phyloP scores from a whole-genome alignment of 768 basidiomycete species.

The Sistotremastrum niveocremeum region DNA sequence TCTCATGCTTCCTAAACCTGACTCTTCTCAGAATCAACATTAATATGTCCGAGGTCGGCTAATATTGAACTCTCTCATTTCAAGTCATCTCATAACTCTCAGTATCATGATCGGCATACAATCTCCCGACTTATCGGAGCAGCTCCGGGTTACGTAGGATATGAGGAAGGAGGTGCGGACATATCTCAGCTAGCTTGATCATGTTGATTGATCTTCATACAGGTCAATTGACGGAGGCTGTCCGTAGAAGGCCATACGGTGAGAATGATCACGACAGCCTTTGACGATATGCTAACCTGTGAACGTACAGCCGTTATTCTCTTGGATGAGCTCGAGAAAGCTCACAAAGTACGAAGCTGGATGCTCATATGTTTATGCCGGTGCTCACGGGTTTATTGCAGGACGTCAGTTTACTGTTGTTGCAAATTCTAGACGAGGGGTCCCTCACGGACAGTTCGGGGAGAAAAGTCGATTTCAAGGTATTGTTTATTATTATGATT shows the following conservation, averaged over 20 bases:
- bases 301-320: conserved; percentile 38
- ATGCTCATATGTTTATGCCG: not conserved
- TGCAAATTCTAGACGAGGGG: conserved; percentile 88
- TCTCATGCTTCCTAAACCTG: not conserved
- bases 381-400: conserved; percentile 9
- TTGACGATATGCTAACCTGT: not conserved
- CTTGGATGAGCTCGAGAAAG: conserved; percentile 60
- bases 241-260: conserved; percentile 48
- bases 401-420: conserved; percentile 82
- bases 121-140: conserved; percentile 86
- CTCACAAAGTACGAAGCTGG: conserved; percentile 48
- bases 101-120: conserved; percentile 87
- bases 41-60: conserved; percentile 73
- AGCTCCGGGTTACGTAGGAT: conserved; percentile 81
- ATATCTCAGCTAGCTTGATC: not conserved
- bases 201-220: not conserved
- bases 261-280: not conserved
- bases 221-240: conserved; percentile 55
- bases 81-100: conserved; percentile 5
- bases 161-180: conserved; percentile 49
- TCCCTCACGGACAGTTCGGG: conserved; percentile 85
- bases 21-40: conserved; percentile 59
- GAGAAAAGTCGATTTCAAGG: conserved; percentile 84
- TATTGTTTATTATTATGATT: conserved; percentile 11
- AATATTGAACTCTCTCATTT: not conserved